Base-by-base conservation (phyloP, 495 filamentous ascomycete species). In the Penicillium macrosclerotiorum region DNA sequence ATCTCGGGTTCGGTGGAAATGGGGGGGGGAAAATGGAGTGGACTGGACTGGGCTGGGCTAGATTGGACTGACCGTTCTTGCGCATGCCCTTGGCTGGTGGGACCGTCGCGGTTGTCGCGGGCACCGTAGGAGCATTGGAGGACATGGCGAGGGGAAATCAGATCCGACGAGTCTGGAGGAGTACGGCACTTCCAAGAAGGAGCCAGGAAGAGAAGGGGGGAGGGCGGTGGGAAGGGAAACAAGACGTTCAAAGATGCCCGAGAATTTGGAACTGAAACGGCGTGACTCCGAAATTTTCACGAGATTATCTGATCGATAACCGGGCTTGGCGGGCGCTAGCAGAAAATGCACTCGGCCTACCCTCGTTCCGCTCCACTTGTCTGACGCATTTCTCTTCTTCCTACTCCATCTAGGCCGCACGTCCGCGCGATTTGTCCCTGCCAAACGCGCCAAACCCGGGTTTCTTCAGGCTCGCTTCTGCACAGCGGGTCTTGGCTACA, bases 41-140 rank as follows among this genome's bases (percentile, higher is more conserved):
- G n/a, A n/a, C n/a, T n/a, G n/a, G n/a, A n/a, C n/a, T n/a, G n/a
- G n/a, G n/a, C n/a, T n/a, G n/a, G n/a, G n/a, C n/a, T n/a, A n/a
- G n/a, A n/a, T n/a, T 8, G 19, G 35, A 46, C 43, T 37, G 33
- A 75, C 72, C 72, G 55, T 75, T 75, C 55, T 73, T 72, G 41
- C 72, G 67, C 52, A 73, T 67, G 49, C 75, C 75, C 49, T 57
- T 49, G 8, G 61, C 32, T 40, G 49, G 42, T 36, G 60, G 30
- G 16, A 46, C 52, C 42, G 53, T 45, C 37, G 55, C 47, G 25
- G 63, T 36, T 18, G 52, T 26, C 5, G 52, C 42, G 1, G 62
- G 34, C 11, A 45, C 38, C 31, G 53, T 33, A 17, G 52, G 29
- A 18, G 55, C 12, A 12, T 34, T 14, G 26, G 65, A 52, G 2